Conservation (phyloP, 768 basidiomycete species). For the Tremella mesenterica region DNA sequence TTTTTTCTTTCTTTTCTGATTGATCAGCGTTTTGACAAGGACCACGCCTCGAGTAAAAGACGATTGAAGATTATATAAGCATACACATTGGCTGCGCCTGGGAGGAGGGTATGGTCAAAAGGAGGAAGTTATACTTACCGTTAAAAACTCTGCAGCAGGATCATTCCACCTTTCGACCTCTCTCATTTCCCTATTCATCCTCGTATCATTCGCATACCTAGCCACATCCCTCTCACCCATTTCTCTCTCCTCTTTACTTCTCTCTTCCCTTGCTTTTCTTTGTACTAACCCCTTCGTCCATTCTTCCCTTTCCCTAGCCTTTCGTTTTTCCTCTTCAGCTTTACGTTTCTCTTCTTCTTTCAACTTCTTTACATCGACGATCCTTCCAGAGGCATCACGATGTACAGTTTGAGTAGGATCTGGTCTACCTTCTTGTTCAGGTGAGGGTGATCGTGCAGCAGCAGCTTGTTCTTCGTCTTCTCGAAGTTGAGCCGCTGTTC, state of each 20-base stretch:
- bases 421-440: constrained; percentile 16
- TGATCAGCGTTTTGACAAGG: constrained; percentile 41
- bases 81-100: too few relatives aligned
- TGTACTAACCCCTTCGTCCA: constrained; percentile 97
- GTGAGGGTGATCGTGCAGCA: constrained; percentile 20
- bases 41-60: too few relatives aligned
- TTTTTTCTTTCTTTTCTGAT: constrained; percentile 56
- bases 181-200: constrained; percentile 75
- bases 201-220: constrained; percentile 64
- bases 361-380: constrained; percentile 78
- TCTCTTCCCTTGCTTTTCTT: constrained; percentile 65
- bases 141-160: constrained; percentile 89
- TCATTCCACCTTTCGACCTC: constrained; percentile 87
- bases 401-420: constrained; percentile 63
- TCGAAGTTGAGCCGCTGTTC: constrained; percentile 61
- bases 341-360: constrained; percentile 71
- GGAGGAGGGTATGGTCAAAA: too few relatives aligned
- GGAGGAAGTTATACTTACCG: constrained; percentile 51
- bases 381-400: constrained; percentile 76
- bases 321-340: constrained; percentile 75
- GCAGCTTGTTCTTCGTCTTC: constrained; percentile 53
- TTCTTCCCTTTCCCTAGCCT: constrained; percentile 70
- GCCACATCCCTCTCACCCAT: constrained; percentile 62
- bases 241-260: constrained; percentile 59
- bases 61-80: too few relatives aligned